phyloP scores from a whole-genome alignment of 257 asterid species.

The Ilex asprella region DNA sequence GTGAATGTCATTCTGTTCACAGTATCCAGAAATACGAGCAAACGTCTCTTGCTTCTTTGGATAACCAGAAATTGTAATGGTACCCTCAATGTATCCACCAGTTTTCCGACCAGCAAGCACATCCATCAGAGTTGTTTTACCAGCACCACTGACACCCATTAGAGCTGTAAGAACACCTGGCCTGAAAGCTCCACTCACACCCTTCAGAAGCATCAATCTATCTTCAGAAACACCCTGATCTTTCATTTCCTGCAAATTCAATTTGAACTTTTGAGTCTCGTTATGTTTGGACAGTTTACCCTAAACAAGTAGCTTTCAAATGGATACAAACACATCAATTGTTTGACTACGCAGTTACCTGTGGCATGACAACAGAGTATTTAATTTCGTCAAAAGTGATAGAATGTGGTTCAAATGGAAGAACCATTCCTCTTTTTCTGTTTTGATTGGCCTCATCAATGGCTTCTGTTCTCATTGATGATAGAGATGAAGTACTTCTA shows the following conservation, averaged over 20 bases:
- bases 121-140: constrained; percentile 78
- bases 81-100: constrained; percentile 71
- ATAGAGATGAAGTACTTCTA: constrained; percentile 15
- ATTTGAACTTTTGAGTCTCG: not conserved
- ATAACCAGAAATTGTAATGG: constrained; percentile 57
- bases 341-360: constrained; percentile 25
- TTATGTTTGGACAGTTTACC: no score
- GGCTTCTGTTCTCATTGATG: constrained; percentile 23
- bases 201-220: constrained; percentile 50
- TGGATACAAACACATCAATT: not conserved
- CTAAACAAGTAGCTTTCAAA: no score
- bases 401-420: constrained; percentile 88
- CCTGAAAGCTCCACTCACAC: constrained; percentile 72
- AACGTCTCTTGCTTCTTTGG: constrained; percentile 69
- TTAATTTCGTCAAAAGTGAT: constrained; percentile 59
- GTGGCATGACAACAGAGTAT: constrained; percentile 91
- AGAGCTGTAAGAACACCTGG: constrained; percentile 82
- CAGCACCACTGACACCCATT: constrained; percentile 91
- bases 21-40: constrained; percentile 68
- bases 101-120: constrained; percentile 79
- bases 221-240: constrained; percentile 45
- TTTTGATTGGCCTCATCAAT: constrained; percentile 20
- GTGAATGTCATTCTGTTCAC: constrained; percentile 80
- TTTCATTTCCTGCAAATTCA: constrained; percentile 56
- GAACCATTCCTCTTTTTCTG: constrained; percentile 61